phyloP scores from a whole-genome alignment of 306 rosid species.

The Cyclanthera cordifolia region DNA sequence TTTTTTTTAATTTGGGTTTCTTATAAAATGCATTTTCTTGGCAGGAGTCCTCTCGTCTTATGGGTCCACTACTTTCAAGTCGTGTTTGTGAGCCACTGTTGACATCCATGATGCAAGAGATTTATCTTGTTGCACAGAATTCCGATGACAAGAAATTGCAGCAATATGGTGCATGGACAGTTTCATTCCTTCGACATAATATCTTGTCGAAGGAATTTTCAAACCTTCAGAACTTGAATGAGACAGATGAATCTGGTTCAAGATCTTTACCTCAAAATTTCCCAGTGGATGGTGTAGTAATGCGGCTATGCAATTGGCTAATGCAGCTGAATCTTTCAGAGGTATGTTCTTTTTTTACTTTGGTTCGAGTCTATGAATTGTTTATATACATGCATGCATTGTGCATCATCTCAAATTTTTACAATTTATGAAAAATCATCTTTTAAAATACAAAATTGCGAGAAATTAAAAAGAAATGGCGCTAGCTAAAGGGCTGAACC shows the following conservation, averaged over 20 bases:
- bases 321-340: slow-evolving; percentile 41
- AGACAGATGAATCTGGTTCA: slow-evolving; percentile 27
- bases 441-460: too few relatives aligned
- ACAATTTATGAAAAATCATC: not conserved
- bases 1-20: slow-evolving; percentile 2
- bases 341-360: slow-evolving; percentile 34
- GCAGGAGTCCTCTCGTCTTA: slow-evolving; percentile 50
- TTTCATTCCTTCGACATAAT: slow-evolving; percentile 55
- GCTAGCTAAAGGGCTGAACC: not conserved
- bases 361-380: not conserved
- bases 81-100: slow-evolving; percentile 46
- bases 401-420: not conserved
- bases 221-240: slow-evolving; percentile 24
- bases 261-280: slow-evolving; percentile 48
- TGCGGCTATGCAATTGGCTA: slow-evolving; percentile 62
- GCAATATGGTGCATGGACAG: slow-evolving; percentile 83
- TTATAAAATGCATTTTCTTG: slow-evolving; percentile 19
- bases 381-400: not conserved
- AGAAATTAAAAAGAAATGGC: not conserved
- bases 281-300: slow-evolving; percentile 53
- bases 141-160: slow-evolving; percentile 62
- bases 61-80: slow-evolving; percentile 59
- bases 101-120: slow-evolving; percentile 72
- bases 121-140: slow-evolving; percentile 84
- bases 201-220: slow-evolving; percentile 49